phyloP scores from a whole-genome alignment of 345 rosid genomes.

The Erucastrum elatum region DNA sequence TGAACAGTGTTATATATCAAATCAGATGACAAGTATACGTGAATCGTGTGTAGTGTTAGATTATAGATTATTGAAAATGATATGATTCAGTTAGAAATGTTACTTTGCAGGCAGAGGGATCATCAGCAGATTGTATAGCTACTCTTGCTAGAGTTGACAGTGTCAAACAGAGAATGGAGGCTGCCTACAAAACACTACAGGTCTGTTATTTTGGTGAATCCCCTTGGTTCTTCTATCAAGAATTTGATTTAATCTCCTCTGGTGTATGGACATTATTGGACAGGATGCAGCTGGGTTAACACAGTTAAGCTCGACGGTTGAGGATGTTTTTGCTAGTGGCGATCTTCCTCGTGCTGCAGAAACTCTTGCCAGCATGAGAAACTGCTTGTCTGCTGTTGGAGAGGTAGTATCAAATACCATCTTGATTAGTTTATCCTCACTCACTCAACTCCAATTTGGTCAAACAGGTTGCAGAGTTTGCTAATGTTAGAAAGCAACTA shows the following conservation, averaged over 20 bases:
- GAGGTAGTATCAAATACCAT: conserved; percentile 53
- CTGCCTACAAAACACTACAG: conserved; percentile 91
- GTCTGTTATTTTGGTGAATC: conserved; percentile 37
- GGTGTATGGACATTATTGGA: conserved; percentile 14
- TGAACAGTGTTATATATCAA: neutral
- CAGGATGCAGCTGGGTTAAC: conserved; percentile 99
- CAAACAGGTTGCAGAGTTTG: conserved; percentile 95
- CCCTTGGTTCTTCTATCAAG: neutral
- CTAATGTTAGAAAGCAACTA: conserved; percentile 90
- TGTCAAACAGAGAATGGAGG: conserved; percentile 98
- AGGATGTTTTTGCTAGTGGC: conserved; percentile 95
- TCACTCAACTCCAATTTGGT: neutral
- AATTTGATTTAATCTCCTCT: neutral
- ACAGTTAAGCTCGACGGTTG: conserved; percentile 92
- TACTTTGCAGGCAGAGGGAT: conserved; percentile 81
- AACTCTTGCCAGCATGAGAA: conserved; percentile 98
- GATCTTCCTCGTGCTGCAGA: conserved; percentile 99
- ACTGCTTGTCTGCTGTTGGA: conserved; percentile 96
- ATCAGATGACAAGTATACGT: neutral
- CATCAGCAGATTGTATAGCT: conserved; percentile 88
- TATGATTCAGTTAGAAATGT: neutral
- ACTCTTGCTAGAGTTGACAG: conserved; percentile 91
- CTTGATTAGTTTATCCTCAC: neutral
- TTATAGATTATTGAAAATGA: neutral
- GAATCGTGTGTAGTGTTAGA: too few species aligned